Base-by-base conservation (phyloP, 73 alveolate species). In the Paramecium sexaurelia region DNA sequence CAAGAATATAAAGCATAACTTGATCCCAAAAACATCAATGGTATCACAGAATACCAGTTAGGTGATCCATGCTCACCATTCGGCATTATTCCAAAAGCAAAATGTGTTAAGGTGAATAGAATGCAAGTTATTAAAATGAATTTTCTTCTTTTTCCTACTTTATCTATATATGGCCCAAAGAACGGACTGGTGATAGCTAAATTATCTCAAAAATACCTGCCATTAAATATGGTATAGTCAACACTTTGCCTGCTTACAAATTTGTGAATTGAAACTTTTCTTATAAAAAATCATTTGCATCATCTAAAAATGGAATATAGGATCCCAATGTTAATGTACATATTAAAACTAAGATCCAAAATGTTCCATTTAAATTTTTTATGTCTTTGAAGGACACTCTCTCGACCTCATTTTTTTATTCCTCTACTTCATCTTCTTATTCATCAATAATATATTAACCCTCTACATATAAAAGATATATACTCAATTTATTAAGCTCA, bases 101-200 rank as follows among this genome's bases (percentile, higher is more conserved):
- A 78, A 22, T 78, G 71, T 6, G 90, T 78, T 17, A 20, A 6
- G 3, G 75, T 17, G 13, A 78, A 78, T 61, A 78, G 22, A 11
- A 43, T 11, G 24, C 90, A 78, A 8, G 90, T 78, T 19, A 45
- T 45, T 45, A 43, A 17, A 43, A 78, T 78, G 41, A 78, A 78
- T 26, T 29, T 39, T 41, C 90, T 39, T 39, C 90, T 78, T 39
- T 78, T 40, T 22, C 90, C 90, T 11, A 78, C 71, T 61, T 78
- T 78, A 27, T 78, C 90, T 36, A 78, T 45, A 40, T 39, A 78
- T 20, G 90, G 90, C 19, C 90, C 90, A 20, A 78, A 40, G 19
- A 78, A 78, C 8, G 90, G 90, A 78, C 90, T 78, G n/a, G 90
- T 39, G 47, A 78, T 39, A 7, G 90, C 90, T 78, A 41, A 41